Evolutionary conservation across 768 basidiomycete species (phyloP), one percentile per base, ranked within the genome.

Genomic region (Tulasnella calospora): DNA sequence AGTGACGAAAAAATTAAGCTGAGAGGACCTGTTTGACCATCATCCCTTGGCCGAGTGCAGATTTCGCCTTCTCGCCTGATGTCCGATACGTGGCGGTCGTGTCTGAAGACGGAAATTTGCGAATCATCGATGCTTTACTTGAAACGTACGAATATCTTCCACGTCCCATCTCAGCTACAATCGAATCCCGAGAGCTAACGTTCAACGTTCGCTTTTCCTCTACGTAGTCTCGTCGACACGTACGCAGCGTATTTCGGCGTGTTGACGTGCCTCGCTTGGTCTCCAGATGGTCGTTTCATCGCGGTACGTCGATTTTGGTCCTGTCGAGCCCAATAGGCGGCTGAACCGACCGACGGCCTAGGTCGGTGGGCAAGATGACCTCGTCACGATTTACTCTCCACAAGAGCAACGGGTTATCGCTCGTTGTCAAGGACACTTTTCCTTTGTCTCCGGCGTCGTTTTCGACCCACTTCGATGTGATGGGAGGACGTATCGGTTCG

Each of bases 331-430:
- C 75, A 33, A 61, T 38, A 35, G 13, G 15, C 38, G 27, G 19
- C 41, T 33, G 51, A 61, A 35, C 15, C 4, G 33, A 21, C 2
- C 38, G 5, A n/a, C 13, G 30, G 12, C 61, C 2, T 81, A 96
- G 94, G 94, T 95, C 1, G 98, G 96, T 17, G 98, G 98, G 0
- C 96, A 99, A 86, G 98, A 99, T 82, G 98, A 99, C 82, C 88
- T 99, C 13, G 85, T 98, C 76, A 97, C 96, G 5, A 93, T 99
- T 79, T 94, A 95, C 83, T 96, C 96, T 0, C 95, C 96, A 0
- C 93, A 92, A 89, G 98, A 99, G 83, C 92, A 95, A 83, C 90
- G 96, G 2, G 91, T 99, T 9, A 90, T 99, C 15, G 98, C 98
- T 6, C 89, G 96, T 76, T 99, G 98, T 85, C 96, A 98, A 84